phyloP scores from a whole-genome alignment of 139 green algal genomes.

The Auxenochlorella pyrenoidosa region DNA sequence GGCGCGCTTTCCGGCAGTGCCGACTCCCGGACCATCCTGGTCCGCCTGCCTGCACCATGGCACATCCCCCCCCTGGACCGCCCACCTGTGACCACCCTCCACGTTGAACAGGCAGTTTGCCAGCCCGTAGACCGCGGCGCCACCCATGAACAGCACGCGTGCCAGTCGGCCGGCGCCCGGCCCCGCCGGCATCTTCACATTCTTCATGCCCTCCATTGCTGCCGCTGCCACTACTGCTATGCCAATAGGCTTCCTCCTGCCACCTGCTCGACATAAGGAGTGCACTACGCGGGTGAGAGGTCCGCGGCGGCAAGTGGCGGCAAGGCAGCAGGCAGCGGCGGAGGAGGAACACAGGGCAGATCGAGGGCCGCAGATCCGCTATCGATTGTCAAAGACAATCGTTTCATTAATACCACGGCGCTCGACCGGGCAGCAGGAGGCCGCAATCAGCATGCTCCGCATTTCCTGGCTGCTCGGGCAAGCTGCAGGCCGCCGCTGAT shows the following conservation, averaged over 20 bases:
- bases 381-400: neutral
- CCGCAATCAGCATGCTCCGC: neutral
- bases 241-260: neutral
- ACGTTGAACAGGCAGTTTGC: slow-evolving; percentile 98
- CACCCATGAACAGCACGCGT: slow-evolving; percentile 49
- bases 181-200: slow-evolving; percentile 28
- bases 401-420: neutral
- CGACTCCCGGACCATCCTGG: no score
- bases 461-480: neutral
- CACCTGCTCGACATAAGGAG: neutral
- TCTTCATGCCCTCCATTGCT: slow-evolving; percentile 20
- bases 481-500: no score
- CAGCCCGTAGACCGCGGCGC: slow-evolving; percentile 72
- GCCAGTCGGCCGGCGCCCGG: slow-evolving; percentile 37
- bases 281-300: no score
- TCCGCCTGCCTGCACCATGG: no score
- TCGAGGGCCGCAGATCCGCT: neutral
- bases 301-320: neutral
- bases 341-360: neutral
- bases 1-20: no score
- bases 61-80: neutral
- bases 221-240: neutral
- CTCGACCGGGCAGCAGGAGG: neutral
- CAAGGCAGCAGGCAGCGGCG: neutral
- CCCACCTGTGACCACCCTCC: slow-evolving; percentile 91